These are phyloP conservation scores for Thalassiosira delicatula DNA, from an alignment of 352 stramenopile genomes.

Conservation along the genomic window DNA sequence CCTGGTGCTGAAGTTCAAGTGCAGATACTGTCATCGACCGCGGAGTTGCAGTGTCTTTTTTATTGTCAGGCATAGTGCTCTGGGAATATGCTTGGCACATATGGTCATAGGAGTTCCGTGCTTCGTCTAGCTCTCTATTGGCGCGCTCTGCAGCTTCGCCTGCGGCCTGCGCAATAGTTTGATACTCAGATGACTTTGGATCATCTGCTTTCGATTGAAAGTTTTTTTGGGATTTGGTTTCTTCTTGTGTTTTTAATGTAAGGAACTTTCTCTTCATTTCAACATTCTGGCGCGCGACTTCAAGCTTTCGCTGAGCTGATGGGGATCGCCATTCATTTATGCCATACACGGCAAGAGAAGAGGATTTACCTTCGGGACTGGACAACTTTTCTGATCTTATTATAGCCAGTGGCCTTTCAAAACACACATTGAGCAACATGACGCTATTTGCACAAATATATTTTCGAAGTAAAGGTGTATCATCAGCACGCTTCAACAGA, in stretches of 20 bases:
- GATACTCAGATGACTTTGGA: constrained; percentile 27
- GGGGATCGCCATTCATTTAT: constrained; percentile 71
- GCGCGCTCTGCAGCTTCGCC: constrained; percentile 33
- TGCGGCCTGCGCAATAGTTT: constrained; percentile 18
- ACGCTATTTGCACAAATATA: constrained; percentile 89
- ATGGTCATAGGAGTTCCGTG: constrained; percentile 53
- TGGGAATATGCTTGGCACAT: constrained; percentile 48
- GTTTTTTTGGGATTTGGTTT: constrained; percentile 32
- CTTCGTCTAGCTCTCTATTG: constrained; percentile 57
- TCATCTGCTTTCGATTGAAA: constrained; percentile 50
- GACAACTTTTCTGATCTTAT: constrained; percentile 81
- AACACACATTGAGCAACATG: constrained; percentile 91
- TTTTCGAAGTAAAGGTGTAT: constrained; percentile 88
- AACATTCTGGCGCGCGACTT: constrained; percentile 68
- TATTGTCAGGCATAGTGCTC: constrained; percentile 25
- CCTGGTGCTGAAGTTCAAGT: constrained; percentile 94
- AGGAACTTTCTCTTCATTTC: constrained; percentile 76
- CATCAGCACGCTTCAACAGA: constrained; percentile 88
- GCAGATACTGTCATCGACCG: constrained; percentile 84
- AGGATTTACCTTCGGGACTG: constrained; percentile 39
- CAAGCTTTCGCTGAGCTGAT: constrained; percentile 63
- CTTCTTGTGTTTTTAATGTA: constrained; percentile 62
- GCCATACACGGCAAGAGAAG: constrained; percentile 67
- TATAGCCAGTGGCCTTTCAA: constrained; percentile 85
- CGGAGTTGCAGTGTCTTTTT: background rate